A percentile compares a stretch with the other conserved stretches of the same genome.
Conservation (phyloP, 139 green algal species). For the Coccomyxa sp. region DNA sequence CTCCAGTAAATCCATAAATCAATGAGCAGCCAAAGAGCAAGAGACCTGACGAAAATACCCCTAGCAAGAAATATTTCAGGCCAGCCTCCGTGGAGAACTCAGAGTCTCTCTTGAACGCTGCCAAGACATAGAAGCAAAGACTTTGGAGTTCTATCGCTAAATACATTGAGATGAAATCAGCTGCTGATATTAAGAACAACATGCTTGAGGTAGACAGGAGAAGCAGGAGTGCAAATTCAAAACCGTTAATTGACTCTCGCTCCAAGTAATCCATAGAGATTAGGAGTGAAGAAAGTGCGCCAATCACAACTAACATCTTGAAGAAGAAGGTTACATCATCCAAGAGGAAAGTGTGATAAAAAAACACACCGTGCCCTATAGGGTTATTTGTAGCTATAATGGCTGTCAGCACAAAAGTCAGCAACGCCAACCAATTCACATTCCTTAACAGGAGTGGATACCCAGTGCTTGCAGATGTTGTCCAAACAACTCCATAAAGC, state of each 20-base stretch:
- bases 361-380: constrained; percentile 30
- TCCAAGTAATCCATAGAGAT: constrained; percentile 41
- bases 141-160: constrained; percentile 62
- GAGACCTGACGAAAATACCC: constrained; percentile 58
- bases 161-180: constrained; percentile 63
- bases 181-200: constrained; percentile 51
- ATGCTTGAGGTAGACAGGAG: constrained; percentile 53
- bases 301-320: constrained; percentile 35
- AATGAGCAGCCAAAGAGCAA: constrained; percentile 58
- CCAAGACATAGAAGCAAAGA: constrained; percentile 66
- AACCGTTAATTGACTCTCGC: constrained; percentile 37
- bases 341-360: constrained; percentile 54
- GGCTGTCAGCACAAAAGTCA: constrained; percentile 34
- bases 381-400: constrained; percentile 30
- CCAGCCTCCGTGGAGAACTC: constrained; percentile 62
- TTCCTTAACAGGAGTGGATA: constrained; percentile 40
- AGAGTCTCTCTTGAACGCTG: constrained; percentile 51
- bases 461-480: constrained; percentile 30
- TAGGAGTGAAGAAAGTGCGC: constrained; percentile 37
- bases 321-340: constrained; percentile 46
- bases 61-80: constrained; percentile 67
- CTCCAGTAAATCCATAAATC: constrained; percentile 59
- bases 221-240: constrained; percentile 48
- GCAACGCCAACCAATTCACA: constrained; percentile 30
- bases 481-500: constrained; percentile 50